Conservation (phyloP, 2,329 filamentous ascomycete genomes). For the Blumeria graminis region DNA sequence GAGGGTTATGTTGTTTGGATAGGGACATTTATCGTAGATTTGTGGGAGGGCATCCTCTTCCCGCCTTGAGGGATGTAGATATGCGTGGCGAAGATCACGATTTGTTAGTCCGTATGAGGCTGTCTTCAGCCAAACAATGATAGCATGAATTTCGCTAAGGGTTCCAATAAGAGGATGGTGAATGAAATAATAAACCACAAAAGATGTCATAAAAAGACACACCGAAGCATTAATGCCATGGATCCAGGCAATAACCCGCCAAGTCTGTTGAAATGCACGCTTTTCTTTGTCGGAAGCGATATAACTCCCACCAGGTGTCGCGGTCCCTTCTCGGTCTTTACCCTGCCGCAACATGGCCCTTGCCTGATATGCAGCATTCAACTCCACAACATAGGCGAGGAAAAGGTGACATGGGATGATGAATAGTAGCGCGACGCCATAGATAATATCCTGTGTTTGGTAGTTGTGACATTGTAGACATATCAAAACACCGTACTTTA, state of each 20-base stretch:
- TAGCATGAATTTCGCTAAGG: slow-evolving; percentile 68
- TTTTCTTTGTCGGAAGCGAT: slow-evolving; percentile 19
- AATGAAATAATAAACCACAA: slow-evolving; percentile 73
- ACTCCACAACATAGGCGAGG: slow-evolving; percentile 72
- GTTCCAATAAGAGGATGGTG: slow-evolving; percentile 88
- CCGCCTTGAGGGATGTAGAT: slow-evolving; percentile 47
- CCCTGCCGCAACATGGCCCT: slow-evolving; percentile 36
- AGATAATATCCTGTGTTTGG: slow-evolving; percentile 47
- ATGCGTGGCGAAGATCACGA: slow-evolving; percentile 75
- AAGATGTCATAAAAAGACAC: slow-evolving; percentile 57
- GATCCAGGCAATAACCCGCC: slow-evolving; percentile 55
- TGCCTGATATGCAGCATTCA: slow-evolving; percentile 58
- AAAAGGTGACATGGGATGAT: slow-evolving; percentile 80
- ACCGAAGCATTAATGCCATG: slow-evolving; percentile 68
- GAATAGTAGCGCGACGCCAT: slow-evolving; percentile 58
- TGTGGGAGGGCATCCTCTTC: slow-evolving; percentile 50
- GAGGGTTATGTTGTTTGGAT: slow-evolving; percentile 76
- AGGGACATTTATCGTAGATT: slow-evolving; percentile 62
- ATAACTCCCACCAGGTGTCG: slow-evolving; percentile 14
- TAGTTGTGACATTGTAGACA: slow-evolving; percentile 81
- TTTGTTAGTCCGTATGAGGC: slow-evolving; percentile 94
- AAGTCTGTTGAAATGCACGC: slow-evolving; percentile 48
- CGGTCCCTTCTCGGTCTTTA: slow-evolving; percentile 17
- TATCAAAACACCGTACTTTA: slow-evolving; percentile 70
- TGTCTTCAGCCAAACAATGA: slow-evolving; percentile 91